These are phyloP conservation scores for Populus hybrid DNA, from an alignment of 441 rosid species.

Conservation along the genomic window DNA sequence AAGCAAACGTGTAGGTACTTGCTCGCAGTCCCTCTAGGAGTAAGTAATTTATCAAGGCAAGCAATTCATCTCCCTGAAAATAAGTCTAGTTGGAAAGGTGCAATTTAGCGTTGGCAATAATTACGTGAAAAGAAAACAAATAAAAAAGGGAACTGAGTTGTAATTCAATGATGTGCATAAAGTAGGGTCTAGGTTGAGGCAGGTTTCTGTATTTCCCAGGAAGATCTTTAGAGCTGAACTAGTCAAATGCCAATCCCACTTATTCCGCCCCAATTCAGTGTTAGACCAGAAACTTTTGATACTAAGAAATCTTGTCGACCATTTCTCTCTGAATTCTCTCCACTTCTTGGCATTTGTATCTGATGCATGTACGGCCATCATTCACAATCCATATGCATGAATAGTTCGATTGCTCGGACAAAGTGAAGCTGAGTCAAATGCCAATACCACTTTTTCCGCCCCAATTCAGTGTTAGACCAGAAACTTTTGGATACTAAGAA, in stretches of 20 bases:
- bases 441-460: no score
- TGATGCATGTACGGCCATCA: no score
- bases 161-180: constrained; percentile 34
- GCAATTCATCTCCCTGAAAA: constrained; percentile 24
- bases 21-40: constrained; percentile 13
- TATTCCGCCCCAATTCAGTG: constrained; percentile 18
- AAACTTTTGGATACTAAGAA: constrained; percentile 7
- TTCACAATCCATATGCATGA: no score
- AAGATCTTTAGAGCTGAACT: constrained; percentile 33
- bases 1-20: neutral
- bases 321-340: no score
- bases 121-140: constrained; percentile 5
- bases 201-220: constrained; percentile 9
- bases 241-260: constrained; percentile 24
- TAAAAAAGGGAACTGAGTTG: neutral
- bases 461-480: no score
- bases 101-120: constrained; percentile 23
- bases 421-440: no score
- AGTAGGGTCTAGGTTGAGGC: constrained; percentile 29
- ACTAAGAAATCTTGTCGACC: no score
- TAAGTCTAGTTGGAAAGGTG: constrained; percentile 15
- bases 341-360: no score
- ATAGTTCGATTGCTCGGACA: no score
- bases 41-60: constrained; percentile 9
- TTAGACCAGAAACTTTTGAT: constrained; percentile 1